phyloP scores from a whole-genome alignment of 2,329 filamentous ascomycete genomes.

The Lithohypha guttulata region DNA sequence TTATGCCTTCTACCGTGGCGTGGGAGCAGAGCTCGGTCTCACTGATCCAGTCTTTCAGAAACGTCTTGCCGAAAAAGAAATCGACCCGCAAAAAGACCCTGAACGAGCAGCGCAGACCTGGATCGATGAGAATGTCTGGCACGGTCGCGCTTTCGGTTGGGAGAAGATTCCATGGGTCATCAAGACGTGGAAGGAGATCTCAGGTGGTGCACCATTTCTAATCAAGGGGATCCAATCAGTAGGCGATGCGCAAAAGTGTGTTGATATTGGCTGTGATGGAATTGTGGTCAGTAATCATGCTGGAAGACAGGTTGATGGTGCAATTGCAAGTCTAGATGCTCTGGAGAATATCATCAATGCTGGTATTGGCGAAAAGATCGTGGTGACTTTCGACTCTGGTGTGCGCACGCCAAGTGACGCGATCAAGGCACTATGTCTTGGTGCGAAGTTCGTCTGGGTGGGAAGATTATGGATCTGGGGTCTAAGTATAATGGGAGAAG shows the following conservation, averaged over 20 bases:
- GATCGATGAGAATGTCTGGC: constrained; percentile 54
- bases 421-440: constrained; percentile 50
- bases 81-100: constrained; percentile 42
- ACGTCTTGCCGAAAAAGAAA: constrained; percentile 39
- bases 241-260: constrained; percentile 50
- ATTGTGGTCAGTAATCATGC: constrained; percentile 64
- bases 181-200: constrained; percentile 44
- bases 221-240: constrained; percentile 63
- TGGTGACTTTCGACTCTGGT: constrained; percentile 52
- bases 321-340: constrained; percentile 48
- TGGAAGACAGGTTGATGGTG: constrained; percentile 54
- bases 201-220: constrained; percentile 46
- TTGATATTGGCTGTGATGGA: constrained; percentile 52
- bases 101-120: constrained; percentile 48
- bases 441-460: constrained; percentile 52
- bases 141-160: constrained; percentile 54
- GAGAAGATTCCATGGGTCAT: constrained; percentile 56
- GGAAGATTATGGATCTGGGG: constrained; percentile 53
- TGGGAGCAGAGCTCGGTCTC: constrained; percentile 49
- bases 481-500: constrained; percentile 48
- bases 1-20: constrained; percentile 53
- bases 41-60: constrained; percentile 50
- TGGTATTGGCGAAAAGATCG: constrained; percentile 37
- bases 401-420: constrained; percentile 47
- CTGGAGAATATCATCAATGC: constrained; percentile 47